These are phyloP conservation scores for Ajuga chamaepitys DNA, from an alignment of 257 asterid species.

Conservation along the genomic window DNA sequence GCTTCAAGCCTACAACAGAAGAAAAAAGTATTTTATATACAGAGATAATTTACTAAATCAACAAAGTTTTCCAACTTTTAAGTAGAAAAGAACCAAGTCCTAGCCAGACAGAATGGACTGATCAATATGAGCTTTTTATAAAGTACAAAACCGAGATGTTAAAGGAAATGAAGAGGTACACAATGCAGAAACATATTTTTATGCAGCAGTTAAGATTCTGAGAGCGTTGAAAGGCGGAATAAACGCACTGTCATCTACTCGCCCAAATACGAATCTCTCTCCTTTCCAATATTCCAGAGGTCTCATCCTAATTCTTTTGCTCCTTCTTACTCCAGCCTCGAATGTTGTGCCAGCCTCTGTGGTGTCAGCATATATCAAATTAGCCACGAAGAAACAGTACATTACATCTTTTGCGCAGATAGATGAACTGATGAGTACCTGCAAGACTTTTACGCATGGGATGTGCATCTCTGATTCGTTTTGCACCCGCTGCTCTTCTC, in stretches of 20 bases:
- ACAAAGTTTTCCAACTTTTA: neutral
- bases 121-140: no score
- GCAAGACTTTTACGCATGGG: conserved; percentile 69
- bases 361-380: conserved; percentile 18
- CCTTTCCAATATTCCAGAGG: conserved; percentile 94
- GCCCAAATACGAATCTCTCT: conserved; percentile 67
- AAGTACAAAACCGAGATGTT: neutral
- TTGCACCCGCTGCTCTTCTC: conserved; percentile 17
- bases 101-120: no score
- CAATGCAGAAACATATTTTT: neutral
- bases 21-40: neutral
- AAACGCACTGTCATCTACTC: conserved; percentile 60
- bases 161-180: neutral
- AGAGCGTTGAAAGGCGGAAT: conserved; percentile 1
- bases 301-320: conserved; percentile 77
- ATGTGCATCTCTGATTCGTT: conserved; percentile 34
- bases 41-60: neutral
- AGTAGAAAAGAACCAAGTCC: neutral
- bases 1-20: conserved; percentile 56
- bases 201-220: neutral
- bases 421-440: conserved; percentile 43
- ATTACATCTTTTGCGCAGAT: neutral
- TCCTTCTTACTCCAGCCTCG: conserved; percentile 75
- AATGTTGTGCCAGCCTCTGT: conserved; percentile 73
- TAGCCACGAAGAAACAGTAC: conserved; percentile 6